phyloP scores from a whole-genome alignment of 441 rosid genomes.

The Mallotus repandus region DNA sequence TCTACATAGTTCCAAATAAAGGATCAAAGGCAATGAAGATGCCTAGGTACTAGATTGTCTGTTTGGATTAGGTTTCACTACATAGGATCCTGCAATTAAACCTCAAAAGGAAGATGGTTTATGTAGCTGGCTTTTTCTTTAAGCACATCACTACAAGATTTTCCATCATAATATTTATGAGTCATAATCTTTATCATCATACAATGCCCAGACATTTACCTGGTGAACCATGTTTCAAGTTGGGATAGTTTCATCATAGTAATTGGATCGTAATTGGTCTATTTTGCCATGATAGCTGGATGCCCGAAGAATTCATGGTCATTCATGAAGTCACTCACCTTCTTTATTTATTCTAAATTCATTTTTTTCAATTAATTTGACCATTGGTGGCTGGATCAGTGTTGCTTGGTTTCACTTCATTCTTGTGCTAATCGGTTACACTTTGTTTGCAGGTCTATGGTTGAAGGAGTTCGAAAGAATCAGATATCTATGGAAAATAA shows the following conservation, averaged over 20 bases:
- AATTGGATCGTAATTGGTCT: background rate
- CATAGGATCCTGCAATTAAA: too few relatives aligned
- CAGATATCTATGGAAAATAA: slow-evolving; percentile 68
- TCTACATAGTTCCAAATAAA: background rate
- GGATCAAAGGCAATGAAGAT: background rate
- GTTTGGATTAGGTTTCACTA: background rate
- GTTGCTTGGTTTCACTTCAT: background rate
- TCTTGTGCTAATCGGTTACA: slow-evolving; percentile 4
- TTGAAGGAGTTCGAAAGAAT: slow-evolving; percentile 48
- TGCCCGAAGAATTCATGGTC: background rate
- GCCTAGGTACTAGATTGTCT: background rate
- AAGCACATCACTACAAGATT: too few relatives aligned
- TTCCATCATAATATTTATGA: too few relatives aligned
- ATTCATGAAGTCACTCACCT: background rate
- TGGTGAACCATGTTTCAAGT: too few relatives aligned
- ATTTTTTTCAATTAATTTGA: background rate
- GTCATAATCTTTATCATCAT: too few relatives aligned
- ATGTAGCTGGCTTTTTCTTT: too few relatives aligned
- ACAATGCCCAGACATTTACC: too few relatives aligned
- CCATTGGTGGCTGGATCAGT: background rate
- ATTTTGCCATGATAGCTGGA: too few relatives aligned
- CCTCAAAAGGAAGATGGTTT: too few relatives aligned
- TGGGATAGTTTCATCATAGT: too few relatives aligned
- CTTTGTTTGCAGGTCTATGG: slow-evolving; percentile 45
- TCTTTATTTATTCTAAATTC: background rate